Percentiles rank a stretch among this genome's conserved stretches.
Evolutionary conservation across 352 stramenopile genomes (phyloP).

Genomic region (Phytophthora idaei): DNA sequence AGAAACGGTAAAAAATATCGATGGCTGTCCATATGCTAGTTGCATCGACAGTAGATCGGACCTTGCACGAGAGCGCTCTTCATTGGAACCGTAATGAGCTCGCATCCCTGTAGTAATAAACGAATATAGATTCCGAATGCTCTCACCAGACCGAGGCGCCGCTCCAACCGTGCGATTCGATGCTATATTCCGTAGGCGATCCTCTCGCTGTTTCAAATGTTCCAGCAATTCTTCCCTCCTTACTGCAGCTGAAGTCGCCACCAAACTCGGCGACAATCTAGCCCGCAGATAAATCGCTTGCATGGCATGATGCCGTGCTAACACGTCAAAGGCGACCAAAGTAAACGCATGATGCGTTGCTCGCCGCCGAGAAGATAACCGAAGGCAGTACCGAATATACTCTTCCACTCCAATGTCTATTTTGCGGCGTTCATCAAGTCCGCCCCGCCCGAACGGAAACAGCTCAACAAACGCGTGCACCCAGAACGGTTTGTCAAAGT

Average conservation of each 20-base stretch:
- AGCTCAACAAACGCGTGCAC: background rate
- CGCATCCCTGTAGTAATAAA: too few relatives aligned
- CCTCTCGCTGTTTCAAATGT: background rate
- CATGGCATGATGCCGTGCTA: constrained; percentile 6
- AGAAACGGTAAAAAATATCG: background rate
- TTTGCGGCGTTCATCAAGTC: constrained; percentile 15
- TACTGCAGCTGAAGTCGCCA: background rate
- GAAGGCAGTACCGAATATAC: constrained; percentile 16
- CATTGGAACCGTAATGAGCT: too few relatives aligned
- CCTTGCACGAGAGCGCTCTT: too few relatives aligned
- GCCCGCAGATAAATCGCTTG: constrained; percentile 3
- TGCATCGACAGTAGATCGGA: background rate
- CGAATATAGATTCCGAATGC: background rate
- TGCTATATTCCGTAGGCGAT: too few relatives aligned
- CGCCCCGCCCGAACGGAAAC: background rate
- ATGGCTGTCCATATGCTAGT: background rate
- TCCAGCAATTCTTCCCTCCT: background rate
- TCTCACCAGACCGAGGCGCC: background rate
- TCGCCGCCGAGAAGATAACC: constrained; percentile 1
- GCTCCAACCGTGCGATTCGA: background rate
- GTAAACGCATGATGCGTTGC: constrained; percentile 5
- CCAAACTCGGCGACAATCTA: background rate
- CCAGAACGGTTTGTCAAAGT: background rate
- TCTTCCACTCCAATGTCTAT: constrained; percentile 7
- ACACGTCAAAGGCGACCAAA: constrained; percentile 17